A percentile compares a stretch with the other conserved stretches of the same genome.
Evolutionary conservation across 768 basidiomycete species (phyloP).

Genomic region (Lentinula detonsa): DNA sequence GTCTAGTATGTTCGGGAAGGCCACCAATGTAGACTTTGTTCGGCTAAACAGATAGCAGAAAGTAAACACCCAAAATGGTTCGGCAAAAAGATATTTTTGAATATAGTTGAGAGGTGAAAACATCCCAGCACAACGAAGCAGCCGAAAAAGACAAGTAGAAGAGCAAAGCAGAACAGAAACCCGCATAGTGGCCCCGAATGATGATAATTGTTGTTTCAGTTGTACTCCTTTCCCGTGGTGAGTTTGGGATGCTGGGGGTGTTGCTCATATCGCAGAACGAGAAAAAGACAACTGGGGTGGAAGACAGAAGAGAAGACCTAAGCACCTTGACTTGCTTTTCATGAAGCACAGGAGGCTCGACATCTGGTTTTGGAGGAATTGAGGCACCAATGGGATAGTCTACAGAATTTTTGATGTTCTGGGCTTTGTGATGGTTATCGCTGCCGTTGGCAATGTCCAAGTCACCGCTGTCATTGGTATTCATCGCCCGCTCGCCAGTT

Average conservation of each 20-base stretch:
- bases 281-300: conserved; percentile 8
- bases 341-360: conserved; percentile 23
- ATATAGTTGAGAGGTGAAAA: conserved; percentile 31
- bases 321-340: conserved; percentile 88
- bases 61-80: conserved; percentile 54
- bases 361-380: conserved; percentile 3
- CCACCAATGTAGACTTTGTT: conserved; percentile 93
- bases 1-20: conserved; percentile 79
- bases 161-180: conserved; percentile 4
- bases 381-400: conserved; percentile 40
- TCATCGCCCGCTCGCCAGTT: conserved; percentile 38
- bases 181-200: neutral
- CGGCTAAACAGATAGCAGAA: conserved; percentile 65
- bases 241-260: neutral
- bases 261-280: conserved; percentile 10
- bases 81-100: conserved; percentile 37
- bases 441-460: conserved; percentile 27
- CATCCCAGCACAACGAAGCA: conserved; percentile 23
- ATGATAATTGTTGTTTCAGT: neutral
- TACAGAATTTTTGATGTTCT: neutral
- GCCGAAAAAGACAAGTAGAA: conserved; percentile 11
- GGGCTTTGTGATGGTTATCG: conserved; percentile 18
- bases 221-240: neutral
- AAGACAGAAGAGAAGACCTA: conserved; percentile 44
- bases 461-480: conserved; percentile 28